A percentile compares a stretch with the other conserved stretches of the same genome.
These are phyloP conservation scores for Cyclotella distinguenda DNA, from an alignment of 108 stramenopile species.

Conservation along the genomic window DNA sequence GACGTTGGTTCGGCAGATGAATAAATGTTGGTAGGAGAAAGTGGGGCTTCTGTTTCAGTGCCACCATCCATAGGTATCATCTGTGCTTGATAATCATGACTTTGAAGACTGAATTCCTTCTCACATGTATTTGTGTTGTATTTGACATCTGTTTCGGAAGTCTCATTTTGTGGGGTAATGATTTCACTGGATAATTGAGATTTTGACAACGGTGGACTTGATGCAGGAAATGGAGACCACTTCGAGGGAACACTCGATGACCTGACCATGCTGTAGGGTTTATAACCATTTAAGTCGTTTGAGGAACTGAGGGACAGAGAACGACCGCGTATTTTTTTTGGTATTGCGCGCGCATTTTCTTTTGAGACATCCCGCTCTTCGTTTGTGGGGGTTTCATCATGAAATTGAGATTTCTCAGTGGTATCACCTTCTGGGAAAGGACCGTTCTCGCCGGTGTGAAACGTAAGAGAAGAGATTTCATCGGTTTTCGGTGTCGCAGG, in stretches of 20 bases:
- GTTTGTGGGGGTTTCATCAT: too few species aligned
- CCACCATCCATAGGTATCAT: neutral
- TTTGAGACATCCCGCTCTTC: too few species aligned
- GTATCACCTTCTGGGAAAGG: too few species aligned
- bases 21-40: neutral
- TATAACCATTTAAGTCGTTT: neutral
- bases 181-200: neutral
- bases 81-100: neutral
- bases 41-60: neutral
- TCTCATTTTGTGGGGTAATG: too few species aligned
- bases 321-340: neutral
- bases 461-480: too few species aligned
- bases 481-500: too few species aligned
- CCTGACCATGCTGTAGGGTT: neutral
- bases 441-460: too few species aligned
- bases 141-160: neutral
- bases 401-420: too few species aligned
- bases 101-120: neutral
- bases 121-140: neutral
- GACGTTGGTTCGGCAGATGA: neutral
- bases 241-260: conserved; percentile 2
- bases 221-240: conserved; percentile 7
- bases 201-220: neutral
- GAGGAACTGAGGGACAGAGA: conserved; percentile 1
- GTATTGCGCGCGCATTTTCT: neutral